Evolutionary conservation across 441 rosid genomes (phyloP).

Genomic region (Capsella rubella): DNA sequence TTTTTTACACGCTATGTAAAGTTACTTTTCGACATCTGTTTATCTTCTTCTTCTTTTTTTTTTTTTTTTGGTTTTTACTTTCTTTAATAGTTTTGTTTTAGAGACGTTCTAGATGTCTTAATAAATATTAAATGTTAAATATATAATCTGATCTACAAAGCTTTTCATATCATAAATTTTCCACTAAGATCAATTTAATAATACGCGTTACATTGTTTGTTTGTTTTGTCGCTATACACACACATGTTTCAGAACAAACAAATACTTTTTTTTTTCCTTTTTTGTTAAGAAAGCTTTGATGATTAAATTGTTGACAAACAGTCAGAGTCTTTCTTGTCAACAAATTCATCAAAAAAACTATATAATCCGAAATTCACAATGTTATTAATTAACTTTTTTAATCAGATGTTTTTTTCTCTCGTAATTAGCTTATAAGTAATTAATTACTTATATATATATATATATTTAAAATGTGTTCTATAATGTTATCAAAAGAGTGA

Average conservation of each 20-base stretch:
- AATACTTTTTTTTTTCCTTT: background rate
- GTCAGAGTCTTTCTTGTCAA: background rate
- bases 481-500: background rate
- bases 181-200: background rate
- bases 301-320: too few relatives aligned
- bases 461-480: too few relatives aligned
- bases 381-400: too few relatives aligned
- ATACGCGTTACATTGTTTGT: background rate
- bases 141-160: background rate
- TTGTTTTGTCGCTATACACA: background rate
- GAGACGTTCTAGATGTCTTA: background rate
- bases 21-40: background rate
- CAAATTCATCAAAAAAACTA: too few relatives aligned
- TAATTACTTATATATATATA: too few relatives aligned
- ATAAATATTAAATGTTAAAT: background rate
- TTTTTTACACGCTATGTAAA: background rate
- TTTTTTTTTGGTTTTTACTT: background rate
- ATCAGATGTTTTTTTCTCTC: too few relatives aligned
- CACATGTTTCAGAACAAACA: background rate
- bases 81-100: background rate
- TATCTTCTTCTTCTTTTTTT: background rate
- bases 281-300: background rate
- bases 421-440: too few relatives aligned
- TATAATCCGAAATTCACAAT: too few relatives aligned
- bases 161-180: background rate